Base-by-base conservation (phyloP, 2,329 filamentous ascomycete genomes). In the Fusarium tricinctum region DNA sequence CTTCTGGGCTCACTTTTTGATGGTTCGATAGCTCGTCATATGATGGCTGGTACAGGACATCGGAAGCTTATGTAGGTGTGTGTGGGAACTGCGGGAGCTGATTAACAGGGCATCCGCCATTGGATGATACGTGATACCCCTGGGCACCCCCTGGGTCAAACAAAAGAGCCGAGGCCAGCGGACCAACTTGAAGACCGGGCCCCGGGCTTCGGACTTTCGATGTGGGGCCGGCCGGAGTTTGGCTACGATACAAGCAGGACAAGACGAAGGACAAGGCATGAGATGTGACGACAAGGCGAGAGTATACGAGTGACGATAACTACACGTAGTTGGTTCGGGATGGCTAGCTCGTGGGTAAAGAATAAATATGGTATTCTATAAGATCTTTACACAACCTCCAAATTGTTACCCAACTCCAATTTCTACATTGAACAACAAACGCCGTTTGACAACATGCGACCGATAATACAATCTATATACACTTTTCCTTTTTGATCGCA, bases 11-110 rank as follows among this genome's bases (percentile, higher is more conserved):
- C 67, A 70, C 67, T 60, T 68, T 67, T 38, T 57, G 47, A 48
- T 70, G 67, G 67, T 70, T 70, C 67, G 67, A 70, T 70, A 40
- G 54, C 63, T 68, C 57, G 60, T 59, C 64, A 71, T 71, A 53
- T 57, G 45, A 70, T 65, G 66, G 45, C n/a, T 62, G 46, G 8
- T 30, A 30, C 10, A 46, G 49, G 62, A 32, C 61, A 58, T 46
- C 46, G 35, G 58, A 38, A 69, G 66, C 49, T 67, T 32, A 52
- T 70, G 52, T 46, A 42, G 45, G 63, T 56, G 64, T 66, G 66
- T 51, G 61, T 45, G 58, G 66, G 22, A 64, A 47, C 32, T 17
- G 40, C 20, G 22, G 46, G 45, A 51, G 67, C 63, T 70, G 67
- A 70, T 68, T 68, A 70, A 70, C 70, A 43, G 45, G 48, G 43